These are phyloP conservation scores for Cordyceps farinosa DNA, from an alignment of 2,329 filamentous ascomycete species.

Conservation along the genomic window DNA sequence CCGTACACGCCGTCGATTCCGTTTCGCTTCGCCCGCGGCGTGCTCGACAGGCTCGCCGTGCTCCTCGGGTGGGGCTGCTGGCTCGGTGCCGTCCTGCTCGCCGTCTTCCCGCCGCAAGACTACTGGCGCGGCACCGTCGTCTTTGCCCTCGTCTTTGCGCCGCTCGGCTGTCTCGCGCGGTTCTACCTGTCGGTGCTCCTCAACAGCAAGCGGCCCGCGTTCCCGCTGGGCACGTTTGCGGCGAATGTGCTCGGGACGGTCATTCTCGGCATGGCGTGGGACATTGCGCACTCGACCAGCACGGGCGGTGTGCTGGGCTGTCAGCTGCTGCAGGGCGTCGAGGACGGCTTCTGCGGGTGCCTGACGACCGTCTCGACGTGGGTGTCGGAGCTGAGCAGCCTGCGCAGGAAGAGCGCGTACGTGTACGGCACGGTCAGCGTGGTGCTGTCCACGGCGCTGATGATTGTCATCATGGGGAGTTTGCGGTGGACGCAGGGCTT, in stretches of 20 bases:
- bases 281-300: constrained; percentile 66
- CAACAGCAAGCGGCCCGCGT: constrained; percentile 63
- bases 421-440: constrained; percentile 64
- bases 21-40: constrained; percentile 50
- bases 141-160: constrained; percentile 79
- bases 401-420: constrained; percentile 58
- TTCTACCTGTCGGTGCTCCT: constrained; percentile 69
- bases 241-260: constrained; percentile 77
- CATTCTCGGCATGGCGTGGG: constrained; percentile 71
- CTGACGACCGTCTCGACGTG: constrained; percentile 66
- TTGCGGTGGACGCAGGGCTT: constrained; percentile 66
- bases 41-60: constrained; percentile 62
- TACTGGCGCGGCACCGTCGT: constrained; percentile 72
- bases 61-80: constrained; percentile 70
- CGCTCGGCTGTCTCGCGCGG: constrained; percentile 69
- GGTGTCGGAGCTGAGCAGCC: constrained; percentile 56
- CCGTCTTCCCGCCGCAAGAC: constrained; percentile 67
- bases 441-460: constrained; percentile 49
- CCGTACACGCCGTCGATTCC: constrained; percentile 54
- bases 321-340: constrained; percentile 63
- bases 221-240: constrained; percentile 81
- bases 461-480: constrained; percentile 72
- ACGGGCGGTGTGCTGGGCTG: constrained; percentile 53
- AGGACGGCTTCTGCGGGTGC: constrained; percentile 66
- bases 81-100: constrained; percentile 71